Conservation (phyloP, 257 asterid species). For the Solanum sejunctum region DNA sequence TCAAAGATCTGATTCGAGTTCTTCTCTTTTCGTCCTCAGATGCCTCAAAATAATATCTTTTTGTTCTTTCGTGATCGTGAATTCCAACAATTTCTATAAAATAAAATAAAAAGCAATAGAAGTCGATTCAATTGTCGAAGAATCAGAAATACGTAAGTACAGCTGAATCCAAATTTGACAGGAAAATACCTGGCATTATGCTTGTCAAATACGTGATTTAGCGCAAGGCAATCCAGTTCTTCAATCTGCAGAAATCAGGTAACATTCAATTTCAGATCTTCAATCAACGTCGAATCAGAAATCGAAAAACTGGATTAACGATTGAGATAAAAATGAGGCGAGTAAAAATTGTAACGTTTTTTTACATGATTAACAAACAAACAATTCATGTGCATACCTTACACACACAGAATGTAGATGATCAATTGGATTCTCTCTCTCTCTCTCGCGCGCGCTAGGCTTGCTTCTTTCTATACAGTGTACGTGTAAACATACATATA, state of each 20-base stretch:
- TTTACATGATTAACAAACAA: background rate
- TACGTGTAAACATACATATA: background rate
- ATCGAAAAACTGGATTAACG: background rate
- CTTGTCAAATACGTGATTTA: background rate
- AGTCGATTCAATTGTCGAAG: background rate
- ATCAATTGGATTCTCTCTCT: slow-evolving; percentile 1
- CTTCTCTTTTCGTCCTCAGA: slow-evolving; percentile 41
- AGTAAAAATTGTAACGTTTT: background rate
- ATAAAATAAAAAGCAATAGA: background rate
- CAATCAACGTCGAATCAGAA: background rate
- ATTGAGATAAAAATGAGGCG: background rate
- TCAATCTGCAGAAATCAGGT: slow-evolving; percentile 23
- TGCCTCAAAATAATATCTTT: slow-evolving; percentile 25
- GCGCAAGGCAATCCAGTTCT: background rate
- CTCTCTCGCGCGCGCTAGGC: background rate
- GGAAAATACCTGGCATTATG: slow-evolving; percentile 58
- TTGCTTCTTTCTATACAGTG: background rate
- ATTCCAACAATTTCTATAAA: background rate
- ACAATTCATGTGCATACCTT: slow-evolving; percentile 2
- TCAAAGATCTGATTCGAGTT: slow-evolving; percentile 27
- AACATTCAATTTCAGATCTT: background rate
- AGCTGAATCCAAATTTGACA: background rate
- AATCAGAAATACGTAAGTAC: background rate
- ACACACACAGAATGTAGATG: slow-evolving; percentile 6
- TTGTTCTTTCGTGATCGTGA: slow-evolving; percentile 25